Evolutionary conservation across 495 filamentous ascomycete species (phyloP).

Genomic region (Neurospora sublineolata): DNA sequence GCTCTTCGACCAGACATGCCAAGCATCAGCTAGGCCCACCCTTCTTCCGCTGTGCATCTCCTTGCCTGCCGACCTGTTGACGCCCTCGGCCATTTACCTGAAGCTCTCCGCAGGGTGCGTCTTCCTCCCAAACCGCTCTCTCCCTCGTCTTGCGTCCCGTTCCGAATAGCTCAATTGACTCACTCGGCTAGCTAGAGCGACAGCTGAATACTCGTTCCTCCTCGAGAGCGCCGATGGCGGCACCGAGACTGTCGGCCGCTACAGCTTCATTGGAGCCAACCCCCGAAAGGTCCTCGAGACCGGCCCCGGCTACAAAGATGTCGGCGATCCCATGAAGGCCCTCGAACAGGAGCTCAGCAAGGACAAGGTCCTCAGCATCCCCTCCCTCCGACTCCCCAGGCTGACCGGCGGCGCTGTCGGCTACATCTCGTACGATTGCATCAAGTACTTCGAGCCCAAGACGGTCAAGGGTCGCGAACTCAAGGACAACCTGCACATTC

Average conservation of each 20-base stretch:
- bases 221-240: constrained; percentile 92
- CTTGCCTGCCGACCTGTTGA: constrained; percentile 82
- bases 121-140: neutral
- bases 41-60: constrained; percentile 76
- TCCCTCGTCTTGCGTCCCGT: neutral
- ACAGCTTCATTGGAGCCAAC: constrained; percentile 84
- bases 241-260: constrained; percentile 83
- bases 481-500: constrained; percentile 77
- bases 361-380: constrained; percentile 66
- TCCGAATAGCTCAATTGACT: constrained; percentile 3
- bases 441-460: constrained; percentile 93
- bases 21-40: constrained; percentile 40
- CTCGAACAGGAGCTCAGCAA: constrained; percentile 70
- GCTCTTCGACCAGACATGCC: constrained; percentile 17
- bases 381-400: constrained; percentile 67
- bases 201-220: constrained; percentile 67
- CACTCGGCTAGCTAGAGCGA: constrained; percentile 43
- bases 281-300: constrained; percentile 80
- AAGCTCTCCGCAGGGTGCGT: constrained; percentile 47
- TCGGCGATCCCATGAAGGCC: constrained; percentile 67
- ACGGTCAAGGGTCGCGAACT: constrained; percentile 57
- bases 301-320: constrained; percentile 73
- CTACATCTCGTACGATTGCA: constrained; percentile 95
- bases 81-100: constrained; percentile 81
- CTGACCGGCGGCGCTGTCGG: constrained; percentile 87